A percentile compares a stretch with the other conserved stretches of the same genome.
These are phyloP conservation scores for Podochytrium sp. DNA, from an alignment of 192 early-diverging fungal species.

Conservation along the genomic window DNA sequence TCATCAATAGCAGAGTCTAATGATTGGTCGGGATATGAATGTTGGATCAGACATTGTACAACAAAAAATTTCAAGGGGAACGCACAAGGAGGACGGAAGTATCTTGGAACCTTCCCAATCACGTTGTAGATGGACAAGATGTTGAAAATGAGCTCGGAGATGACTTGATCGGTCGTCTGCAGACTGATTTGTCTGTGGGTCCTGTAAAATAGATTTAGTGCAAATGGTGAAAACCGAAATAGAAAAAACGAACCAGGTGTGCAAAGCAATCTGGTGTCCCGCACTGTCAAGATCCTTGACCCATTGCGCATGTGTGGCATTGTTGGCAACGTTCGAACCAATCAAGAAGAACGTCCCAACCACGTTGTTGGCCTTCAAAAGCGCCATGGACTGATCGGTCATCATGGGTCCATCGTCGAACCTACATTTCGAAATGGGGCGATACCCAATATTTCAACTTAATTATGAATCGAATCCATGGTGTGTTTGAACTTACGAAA, in stretches of 20 bases:
- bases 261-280: constrained; percentile 53
- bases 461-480: too few species aligned
- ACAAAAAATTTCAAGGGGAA: constrained; percentile 7
- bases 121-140: constrained; percentile 31
- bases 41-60: background rate
- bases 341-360: constrained; percentile 62
- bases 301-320: constrained; percentile 41
- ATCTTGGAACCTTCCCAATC: constrained; percentile 50
- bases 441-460: background rate
- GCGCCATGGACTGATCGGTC: background rate
- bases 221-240: background rate
- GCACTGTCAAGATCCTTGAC: constrained; percentile 51
- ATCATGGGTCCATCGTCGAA: constrained; percentile 29
- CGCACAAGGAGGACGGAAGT: constrained; percentile 70
- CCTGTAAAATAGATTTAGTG: constrained; percentile 1
- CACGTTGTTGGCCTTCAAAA: constrained; percentile 15
- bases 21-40: too few species aligned
- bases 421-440: background rate
- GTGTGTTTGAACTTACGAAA: constrained; percentile 20
- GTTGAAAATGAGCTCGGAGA: constrained; percentile 30
- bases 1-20: constrained; percentile 50
- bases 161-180: constrained; percentile 19
- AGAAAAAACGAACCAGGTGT: background rate
- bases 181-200: constrained; percentile 13
- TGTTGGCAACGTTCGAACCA: constrained; percentile 48